Base-by-base conservation (phyloP, 2,329 filamentous ascomycete genomes). In the Esteya vermicola region DNA sequence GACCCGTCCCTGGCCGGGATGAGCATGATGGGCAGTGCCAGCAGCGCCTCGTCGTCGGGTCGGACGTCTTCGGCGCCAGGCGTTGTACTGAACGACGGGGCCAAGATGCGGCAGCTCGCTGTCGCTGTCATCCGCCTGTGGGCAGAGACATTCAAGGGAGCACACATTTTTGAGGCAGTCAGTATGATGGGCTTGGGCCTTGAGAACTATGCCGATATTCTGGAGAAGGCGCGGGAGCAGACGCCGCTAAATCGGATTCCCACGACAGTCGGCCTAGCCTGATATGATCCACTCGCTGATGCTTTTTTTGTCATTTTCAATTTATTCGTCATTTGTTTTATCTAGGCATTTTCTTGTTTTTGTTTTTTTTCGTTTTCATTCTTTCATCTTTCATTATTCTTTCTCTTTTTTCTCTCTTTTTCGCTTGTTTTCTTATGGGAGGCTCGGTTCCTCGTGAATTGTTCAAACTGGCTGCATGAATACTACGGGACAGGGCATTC, bases 61-160 rank as follows among this genome's bases (percentile, higher is more conserved):
- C 10, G 18, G 12, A 12, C 13, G 9, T 27, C 23, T 7, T 19
- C 16, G 13, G 25, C 23, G 18, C 22, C 25, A 13, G 25, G 12
- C 4, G 19, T 16, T 46, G 61, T 48, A 4, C 56, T 61, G 10
- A 67, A 60, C 40, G 70, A 75, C 46, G 59, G 62, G 30, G 58
- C 61, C 16, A 70, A 68, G 50, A 53, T 77, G 36, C 62, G 70
- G 14, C 70, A 73, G 48, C 58, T 77, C 6, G 70, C 72, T 0
- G 66, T 64, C 13, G 72, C 72, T 0, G 72, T 78, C 21, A 65
- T 76, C 25, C 61, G 70, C 26, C 60, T 78, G 2, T 77, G 72
- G 72, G 70, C 72, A 0, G 72, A 75, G 51, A 70, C 71, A 1
- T 77, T 77, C 52, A 74, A 74, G 45, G 73, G 72, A 10, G 65